Evolutionary conservation across 306 rosid genomes (phyloP).

Genomic region (Quercus rubra): DNA sequence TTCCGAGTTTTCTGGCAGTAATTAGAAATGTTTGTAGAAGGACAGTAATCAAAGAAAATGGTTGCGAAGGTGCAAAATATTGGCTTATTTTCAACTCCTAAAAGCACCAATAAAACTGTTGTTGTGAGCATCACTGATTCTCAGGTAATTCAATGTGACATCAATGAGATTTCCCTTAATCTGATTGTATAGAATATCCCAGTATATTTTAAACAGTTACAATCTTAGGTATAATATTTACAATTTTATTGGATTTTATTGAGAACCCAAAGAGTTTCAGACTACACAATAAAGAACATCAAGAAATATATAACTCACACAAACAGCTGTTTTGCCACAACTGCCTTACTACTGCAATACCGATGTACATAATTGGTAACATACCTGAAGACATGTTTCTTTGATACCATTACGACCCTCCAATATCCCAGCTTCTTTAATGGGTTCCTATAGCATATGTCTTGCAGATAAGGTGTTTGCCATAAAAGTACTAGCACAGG

Average conservation of each 20-base stretch:
- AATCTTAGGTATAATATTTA: not conserved
- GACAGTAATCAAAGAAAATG: not conserved
- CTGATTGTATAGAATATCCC: not conserved
- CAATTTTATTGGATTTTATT: not conserved
- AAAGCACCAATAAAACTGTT: slow-evolving; percentile 3
- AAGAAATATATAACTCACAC: not conserved
- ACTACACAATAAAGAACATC: not conserved
- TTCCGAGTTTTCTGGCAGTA: not conserved
- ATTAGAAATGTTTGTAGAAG: not conserved
- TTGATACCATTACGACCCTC: slow-evolving; percentile 98
- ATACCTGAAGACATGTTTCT: slow-evolving; percentile 98
- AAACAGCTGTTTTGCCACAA: not conserved
- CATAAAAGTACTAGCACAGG: slow-evolving; percentile 5
- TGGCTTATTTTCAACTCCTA: slow-evolving; percentile 5
- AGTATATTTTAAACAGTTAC: not conserved
- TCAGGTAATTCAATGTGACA: slow-evolving; percentile 4
- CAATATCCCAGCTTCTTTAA: slow-evolving; percentile 97
- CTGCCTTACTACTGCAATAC: not conserved
- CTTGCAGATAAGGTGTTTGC: slow-evolving; percentile 6
- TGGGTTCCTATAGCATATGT: slow-evolving; percentile 68
- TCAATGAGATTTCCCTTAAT: slow-evolving; percentile 11
- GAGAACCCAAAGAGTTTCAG: not conserved
- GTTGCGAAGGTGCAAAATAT: not conserved
- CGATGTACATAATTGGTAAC: not conserved
- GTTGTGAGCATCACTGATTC: slow-evolving; percentile 4